A percentile compares a stretch with the other conserved stretches of the same genome.
Evolutionary conservation across 2,329 filamentous ascomycete genomes (phyloP).

Genomic region (Ascochyta clinopodiicola): DNA sequence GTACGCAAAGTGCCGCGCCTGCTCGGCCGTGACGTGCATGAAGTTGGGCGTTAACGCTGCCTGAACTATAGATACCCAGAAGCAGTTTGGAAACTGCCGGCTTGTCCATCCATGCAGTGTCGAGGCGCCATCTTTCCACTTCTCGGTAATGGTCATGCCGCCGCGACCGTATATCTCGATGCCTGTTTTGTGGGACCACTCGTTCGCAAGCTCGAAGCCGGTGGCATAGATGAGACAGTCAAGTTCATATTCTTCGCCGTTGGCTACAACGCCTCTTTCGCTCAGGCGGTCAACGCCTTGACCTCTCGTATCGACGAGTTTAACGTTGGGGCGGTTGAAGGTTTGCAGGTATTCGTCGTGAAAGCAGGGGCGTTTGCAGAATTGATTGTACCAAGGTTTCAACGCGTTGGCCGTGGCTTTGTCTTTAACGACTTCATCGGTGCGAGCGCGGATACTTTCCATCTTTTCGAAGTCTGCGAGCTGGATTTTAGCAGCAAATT

Average conservation of each 20-base stretch:
- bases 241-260: constrained; percentile 56
- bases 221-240: constrained; percentile 58
- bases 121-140: constrained; percentile 54
- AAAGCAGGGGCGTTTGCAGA: constrained; percentile 70
- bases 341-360: constrained; percentile 64
- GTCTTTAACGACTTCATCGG: constrained; percentile 62
- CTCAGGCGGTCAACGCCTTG: constrained; percentile 55
- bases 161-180: constrained; percentile 54
- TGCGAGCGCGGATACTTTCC: constrained; percentile 56
- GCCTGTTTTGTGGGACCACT: constrained; percentile 40
- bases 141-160: constrained; percentile 54
- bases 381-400: constrained; percentile 66
- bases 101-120: constrained; percentile 62
- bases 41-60: constrained; percentile 34
- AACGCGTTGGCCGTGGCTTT: constrained; percentile 58
- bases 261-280: constrained; percentile 55
- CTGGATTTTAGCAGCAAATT: constrained; percentile 26
- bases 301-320: constrained; percentile 66
- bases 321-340: constrained; percentile 67
- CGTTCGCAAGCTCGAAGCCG: constrained; percentile 50
- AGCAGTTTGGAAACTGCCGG: constrained; percentile 64
- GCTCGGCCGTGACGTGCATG: constrained; percentile 34
- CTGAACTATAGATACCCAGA: constrained; percentile 43
- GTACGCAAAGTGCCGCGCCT: constrained; percentile 54
- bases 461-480: constrained; percentile 47